A percentile compares a stretch with the other conserved stretches of the same genome.
Evolutionary conservation across 1,284 basidiomycete genomes (phyloP).

Genomic region (Pseudozyma sp.): DNA sequence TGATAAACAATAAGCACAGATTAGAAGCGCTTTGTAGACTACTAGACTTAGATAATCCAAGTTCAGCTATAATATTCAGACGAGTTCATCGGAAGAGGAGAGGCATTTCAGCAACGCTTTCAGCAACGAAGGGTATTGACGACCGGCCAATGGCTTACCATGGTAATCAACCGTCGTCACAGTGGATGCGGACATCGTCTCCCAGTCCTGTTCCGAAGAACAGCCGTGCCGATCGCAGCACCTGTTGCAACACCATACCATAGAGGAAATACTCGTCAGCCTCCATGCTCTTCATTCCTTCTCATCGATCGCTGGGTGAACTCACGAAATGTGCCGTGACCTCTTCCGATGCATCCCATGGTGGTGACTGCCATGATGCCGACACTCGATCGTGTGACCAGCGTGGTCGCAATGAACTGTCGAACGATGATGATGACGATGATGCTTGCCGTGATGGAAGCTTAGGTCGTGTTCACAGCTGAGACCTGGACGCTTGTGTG

Average conservation of each 20-base stretch:
- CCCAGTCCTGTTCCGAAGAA: constrained; percentile 15
- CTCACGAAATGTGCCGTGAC: constrained; percentile 8
- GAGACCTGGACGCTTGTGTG: constrained; percentile 1
- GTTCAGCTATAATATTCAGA: no score
- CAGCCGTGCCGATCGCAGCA: constrained; percentile 5
- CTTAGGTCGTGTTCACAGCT: constrained; percentile 3
- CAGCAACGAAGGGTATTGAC: no score
- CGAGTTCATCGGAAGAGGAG: no score
- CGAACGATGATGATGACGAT: constrained; percentile 10
- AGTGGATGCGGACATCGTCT: constrained; percentile 26
- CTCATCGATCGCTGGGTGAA: neutral
- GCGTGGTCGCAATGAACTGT: constrained; percentile 6
- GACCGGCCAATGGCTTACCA: constrained; percentile 1
- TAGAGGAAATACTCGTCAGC: neutral
- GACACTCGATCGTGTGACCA: neutral
- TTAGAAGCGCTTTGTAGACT: no score
- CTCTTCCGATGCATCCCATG: neutral
- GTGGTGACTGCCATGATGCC: constrained; percentile 2
- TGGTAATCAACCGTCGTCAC: neutral
- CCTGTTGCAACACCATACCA: neutral
- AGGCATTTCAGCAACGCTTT: no score
- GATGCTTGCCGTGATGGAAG: constrained; percentile 5
- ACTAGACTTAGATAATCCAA: no score
- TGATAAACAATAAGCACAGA: no score
- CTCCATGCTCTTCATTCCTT: neutral